Conservation (phyloP, 2,329 filamentous ascomycete genomes). For the Hortaea werneckii region DNA sequence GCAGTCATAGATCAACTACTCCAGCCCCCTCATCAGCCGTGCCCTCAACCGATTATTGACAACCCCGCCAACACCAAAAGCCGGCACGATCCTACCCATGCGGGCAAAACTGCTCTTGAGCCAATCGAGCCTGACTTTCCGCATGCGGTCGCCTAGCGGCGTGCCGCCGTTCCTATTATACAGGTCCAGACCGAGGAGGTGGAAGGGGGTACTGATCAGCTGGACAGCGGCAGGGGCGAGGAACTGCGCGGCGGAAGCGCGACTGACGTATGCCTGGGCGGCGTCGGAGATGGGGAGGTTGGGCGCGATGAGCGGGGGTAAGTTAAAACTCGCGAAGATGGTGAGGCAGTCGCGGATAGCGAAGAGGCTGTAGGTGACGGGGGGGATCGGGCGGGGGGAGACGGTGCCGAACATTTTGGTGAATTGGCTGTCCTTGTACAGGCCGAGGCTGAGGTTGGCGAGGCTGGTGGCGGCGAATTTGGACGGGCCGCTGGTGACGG, state of each 20-base stretch:
- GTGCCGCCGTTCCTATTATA: conserved; percentile 58
- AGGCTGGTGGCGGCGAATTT: conserved; percentile 74
- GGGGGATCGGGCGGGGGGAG: conserved; percentile 47
- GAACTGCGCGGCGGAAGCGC: conserved; percentile 58
- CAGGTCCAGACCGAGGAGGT: conserved; percentile 73
- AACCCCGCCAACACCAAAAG: conserved; percentile 80
- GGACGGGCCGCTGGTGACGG: conserved; percentile 60
- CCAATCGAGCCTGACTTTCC: conserved; percentile 65
- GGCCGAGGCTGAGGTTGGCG: conserved; percentile 76
- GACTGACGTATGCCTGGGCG: conserved; percentile 42
- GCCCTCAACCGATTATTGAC: conserved; percentile 66
- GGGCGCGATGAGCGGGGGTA: conserved; percentile 70
- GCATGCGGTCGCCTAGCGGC: conserved; percentile 51
- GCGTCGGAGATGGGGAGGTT: conserved; percentile 40
- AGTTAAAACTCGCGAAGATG: conserved; percentile 85
- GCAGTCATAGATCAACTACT: conserved; percentile 15
- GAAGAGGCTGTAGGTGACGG: conserved; percentile 68
- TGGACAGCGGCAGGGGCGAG: conserved; percentile 70
- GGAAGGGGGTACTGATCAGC: conserved; percentile 69
- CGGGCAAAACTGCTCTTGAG: conserved; percentile 60
- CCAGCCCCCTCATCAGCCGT: conserved; percentile 54
- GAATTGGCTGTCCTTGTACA: conserved; percentile 84
- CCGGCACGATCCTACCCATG: conserved; percentile 76
- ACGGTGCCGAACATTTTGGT: conserved; percentile 68
- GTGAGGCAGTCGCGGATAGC: conserved; percentile 75